Percentiles rank a stretch among this genome's conserved stretches.
Conservation (phyloP, 2,329 filamentous ascomycete genomes). For the Sclerotinia nivalis region DNA sequence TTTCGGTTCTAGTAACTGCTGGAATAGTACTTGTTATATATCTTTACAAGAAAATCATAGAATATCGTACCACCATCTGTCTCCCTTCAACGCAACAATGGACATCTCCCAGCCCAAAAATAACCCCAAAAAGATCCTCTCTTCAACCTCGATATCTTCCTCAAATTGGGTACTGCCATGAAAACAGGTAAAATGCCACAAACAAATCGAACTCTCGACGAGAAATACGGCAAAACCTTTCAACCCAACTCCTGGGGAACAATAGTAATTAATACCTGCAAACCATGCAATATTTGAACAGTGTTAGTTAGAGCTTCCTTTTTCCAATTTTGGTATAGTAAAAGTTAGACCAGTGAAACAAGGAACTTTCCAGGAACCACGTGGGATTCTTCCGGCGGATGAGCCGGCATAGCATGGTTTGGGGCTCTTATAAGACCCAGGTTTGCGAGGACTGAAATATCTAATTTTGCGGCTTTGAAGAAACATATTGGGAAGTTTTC, state of each 20-base stretch:
- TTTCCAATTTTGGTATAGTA: not conserved
- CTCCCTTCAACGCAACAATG: not conserved
- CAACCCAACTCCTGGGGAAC: not conserved
- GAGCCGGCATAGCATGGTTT: not conserved
- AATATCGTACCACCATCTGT: not conserved
- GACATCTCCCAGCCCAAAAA: not conserved
- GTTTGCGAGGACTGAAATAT: conserved; percentile 4
- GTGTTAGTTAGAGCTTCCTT: not conserved
- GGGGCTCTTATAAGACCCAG: not conserved
- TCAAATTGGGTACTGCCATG: not conserved
- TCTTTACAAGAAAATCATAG: not conserved
- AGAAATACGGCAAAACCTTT: not conserved
- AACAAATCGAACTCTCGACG: not conserved
- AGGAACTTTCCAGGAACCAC: no score
- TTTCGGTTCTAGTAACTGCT: no score
- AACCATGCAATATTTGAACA: not conserved
- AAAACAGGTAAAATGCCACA: not conserved
- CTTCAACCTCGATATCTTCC: not conserved
- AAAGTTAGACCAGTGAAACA: not conserved
- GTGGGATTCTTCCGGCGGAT: not conserved
- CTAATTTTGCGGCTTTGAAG: not conserved
- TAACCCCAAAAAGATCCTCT: conserved; percentile 8
- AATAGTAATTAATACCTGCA: not conserved
- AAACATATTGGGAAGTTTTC: not conserved
- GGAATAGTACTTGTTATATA: not conserved